Conservation (phyloP, 768 basidiomycete genomes). For the Suillus plorans region DNA sequence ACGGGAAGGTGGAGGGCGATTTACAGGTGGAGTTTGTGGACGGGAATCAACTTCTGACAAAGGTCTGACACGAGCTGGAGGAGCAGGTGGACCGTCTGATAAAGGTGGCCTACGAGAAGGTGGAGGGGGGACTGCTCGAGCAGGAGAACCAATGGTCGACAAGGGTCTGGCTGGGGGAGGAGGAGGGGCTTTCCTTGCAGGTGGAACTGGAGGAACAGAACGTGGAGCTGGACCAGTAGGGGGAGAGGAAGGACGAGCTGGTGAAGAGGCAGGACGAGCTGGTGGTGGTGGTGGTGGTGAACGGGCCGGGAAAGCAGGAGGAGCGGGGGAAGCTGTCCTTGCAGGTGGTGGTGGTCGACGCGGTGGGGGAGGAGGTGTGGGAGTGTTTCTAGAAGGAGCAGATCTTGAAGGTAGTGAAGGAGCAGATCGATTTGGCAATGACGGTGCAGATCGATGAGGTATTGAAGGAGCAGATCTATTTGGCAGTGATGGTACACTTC, state of each 20-base stretch:
- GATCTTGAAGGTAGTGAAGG: conserved; percentile 40
- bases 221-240: conserved; percentile 25
- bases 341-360: conserved; percentile 24
- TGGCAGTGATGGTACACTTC: conserved; percentile 19
- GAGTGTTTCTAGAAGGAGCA: conserved; percentile 43
- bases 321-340: conserved; percentile 21
- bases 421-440: conserved; percentile 27
- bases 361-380: conserved; percentile 41
- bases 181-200: conserved; percentile 39
- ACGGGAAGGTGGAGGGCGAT: conserved; percentile 13
- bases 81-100: conserved; percentile 27
- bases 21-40: conserved; percentile 26
- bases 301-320: conserved; percentile 32
- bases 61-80: conserved; percentile 40
- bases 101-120: conserved; percentile 39
- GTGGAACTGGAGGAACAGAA: conserved; percentile 28
- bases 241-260: conserved; percentile 21
- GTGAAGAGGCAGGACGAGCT: conserved; percentile 26
- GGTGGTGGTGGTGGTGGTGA: conserved; percentile 25
- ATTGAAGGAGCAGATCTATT: conserved; percentile 30
- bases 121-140: conserved; percentile 38
- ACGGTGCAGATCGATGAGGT: conserved; percentile 26
- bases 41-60: conserved; percentile 44
- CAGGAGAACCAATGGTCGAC: conserved; percentile 26
- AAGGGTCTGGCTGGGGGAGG: conserved; percentile 49